Evolutionary conservation across 1,284 basidiomycete genomes (phyloP), one percentile per base, ranked within the genome.

Genomic region (Ustilago xerochloae): DNA sequence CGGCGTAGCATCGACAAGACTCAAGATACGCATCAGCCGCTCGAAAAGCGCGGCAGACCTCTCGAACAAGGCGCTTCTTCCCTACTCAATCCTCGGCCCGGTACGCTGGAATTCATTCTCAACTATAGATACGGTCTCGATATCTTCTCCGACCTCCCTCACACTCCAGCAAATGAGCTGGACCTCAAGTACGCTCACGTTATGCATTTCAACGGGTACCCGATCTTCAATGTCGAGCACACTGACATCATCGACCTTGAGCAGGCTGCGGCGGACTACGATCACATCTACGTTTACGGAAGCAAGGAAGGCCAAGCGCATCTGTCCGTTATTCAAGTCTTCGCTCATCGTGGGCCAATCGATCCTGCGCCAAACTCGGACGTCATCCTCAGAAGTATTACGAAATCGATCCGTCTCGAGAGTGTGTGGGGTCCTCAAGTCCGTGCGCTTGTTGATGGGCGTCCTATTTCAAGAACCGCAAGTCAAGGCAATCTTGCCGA

Each of bases 231-330:
- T 26, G 52, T 46, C 9, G 18, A 35, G 20, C 22, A 6, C 1
- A 43, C 39, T 41, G 29, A 28, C 6, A 13, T 33, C n/a, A 3
- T 9, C 16, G 32, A 45, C 13, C 39, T 46, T 24, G 16, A 54
- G 28, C 52, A 54, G 28, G 52, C 52, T 35, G 16, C 46, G 5
- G 30, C 24, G 7, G 52, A 54, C 30, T 54, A 54, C 26, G 30
- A 26, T 8, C 30, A 32, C 39, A 9, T 45, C 20, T 54, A 54
- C 20, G 41, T 54, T 16, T 32, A 33, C 41, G 52, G 52, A 10
- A 41, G 4, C 26, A 53, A 39, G 26, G 16, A 32, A 41, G 51
- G 38, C 22, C 3, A 15, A 7, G 3, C 22, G 5, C 10, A 29
- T 12, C 3, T 6, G 28, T 53, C 51, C 4, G 38, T 53, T 9